Evolutionary conservation across 106 monocot species (phyloP).

Genomic region (Dioscorea dumetorum): DNA sequence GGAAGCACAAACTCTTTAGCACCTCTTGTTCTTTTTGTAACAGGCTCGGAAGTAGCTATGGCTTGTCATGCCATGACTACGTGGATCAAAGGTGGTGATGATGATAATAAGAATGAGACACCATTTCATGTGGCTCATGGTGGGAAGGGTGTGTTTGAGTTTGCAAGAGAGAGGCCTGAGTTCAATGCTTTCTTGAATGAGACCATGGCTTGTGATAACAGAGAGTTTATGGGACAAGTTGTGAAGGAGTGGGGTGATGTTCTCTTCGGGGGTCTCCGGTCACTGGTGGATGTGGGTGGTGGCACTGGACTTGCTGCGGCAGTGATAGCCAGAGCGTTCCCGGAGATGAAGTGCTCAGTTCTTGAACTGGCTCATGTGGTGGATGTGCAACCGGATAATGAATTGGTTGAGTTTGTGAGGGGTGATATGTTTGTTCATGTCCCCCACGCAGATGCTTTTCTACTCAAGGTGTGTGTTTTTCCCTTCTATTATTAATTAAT

Average conservation of each 20-base stretch:
- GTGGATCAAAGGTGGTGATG: background rate
- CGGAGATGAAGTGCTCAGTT: constrained; percentile 9
- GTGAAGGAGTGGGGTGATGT: background rate
- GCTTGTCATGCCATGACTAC: background rate
- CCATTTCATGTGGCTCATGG: background rate
- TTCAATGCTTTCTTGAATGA: background rate
- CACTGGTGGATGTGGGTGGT: constrained; percentile 15
- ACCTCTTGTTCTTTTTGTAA: background rate
- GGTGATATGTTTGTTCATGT: constrained; percentile 10
- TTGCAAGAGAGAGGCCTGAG: background rate
- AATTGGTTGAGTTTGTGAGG: background rate
- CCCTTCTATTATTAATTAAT: too few relatives aligned
- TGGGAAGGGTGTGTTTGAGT: background rate
- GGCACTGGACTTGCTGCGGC: background rate
- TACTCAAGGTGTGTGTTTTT: constrained; percentile 1
- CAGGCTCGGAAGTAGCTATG: background rate
- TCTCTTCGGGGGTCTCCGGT: background rate
- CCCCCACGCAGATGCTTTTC: constrained; percentile 7
- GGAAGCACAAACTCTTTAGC: background rate
- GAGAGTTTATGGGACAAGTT: background rate
- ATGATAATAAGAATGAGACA: too few relatives aligned
- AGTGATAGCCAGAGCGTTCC: constrained; percentile 7
- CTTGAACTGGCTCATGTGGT: constrained; percentile 9
- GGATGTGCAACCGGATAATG: background rate
- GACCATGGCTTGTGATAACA: background rate